Percentiles rank a stretch among this genome's conserved stretches.
Conservation (phyloP, 2,329 filamentous ascomycete species). For the Fusarium pseudoanthophilum region DNA sequence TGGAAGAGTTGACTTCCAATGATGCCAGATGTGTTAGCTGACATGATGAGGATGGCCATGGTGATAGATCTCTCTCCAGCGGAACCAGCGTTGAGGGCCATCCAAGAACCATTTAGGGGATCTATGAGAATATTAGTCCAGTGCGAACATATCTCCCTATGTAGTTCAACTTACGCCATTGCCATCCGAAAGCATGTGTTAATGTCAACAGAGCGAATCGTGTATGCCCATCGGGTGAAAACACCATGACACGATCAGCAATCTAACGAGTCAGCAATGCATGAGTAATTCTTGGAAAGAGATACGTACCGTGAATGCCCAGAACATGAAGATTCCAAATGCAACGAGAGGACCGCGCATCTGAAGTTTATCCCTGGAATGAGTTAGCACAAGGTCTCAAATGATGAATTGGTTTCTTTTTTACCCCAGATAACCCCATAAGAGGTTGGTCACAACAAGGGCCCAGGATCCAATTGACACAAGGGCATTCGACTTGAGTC, state of each 20-base stretch:
- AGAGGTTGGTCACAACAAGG: conserved; percentile 47
- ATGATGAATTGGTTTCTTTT: background rate
- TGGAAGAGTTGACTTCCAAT: conserved; percentile 48
- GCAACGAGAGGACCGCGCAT: conserved; percentile 35
- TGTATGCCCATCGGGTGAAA: conserved; percentile 26
- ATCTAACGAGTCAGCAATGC: conserved; percentile 15
- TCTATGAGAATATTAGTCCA: conserved; percentile 10
- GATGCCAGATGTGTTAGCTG: conserved; percentile 47
- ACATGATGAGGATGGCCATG: conserved; percentile 50
- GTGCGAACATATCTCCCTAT: rapidly evolving
- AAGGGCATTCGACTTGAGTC: conserved; percentile 46
- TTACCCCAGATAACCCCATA: conserved; percentile 43
- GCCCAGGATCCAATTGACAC: conserved; percentile 51
- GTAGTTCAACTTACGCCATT: conserved; percentile 30
- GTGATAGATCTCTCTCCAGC: conserved; percentile 47
- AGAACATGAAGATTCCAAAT: conserved; percentile 30
- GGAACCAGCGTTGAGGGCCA: conserved; percentile 44
- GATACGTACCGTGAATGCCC: conserved; percentile 24
- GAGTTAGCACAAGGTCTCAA: background rate
- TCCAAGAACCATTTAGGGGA: conserved; percentile 47
- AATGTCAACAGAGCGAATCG: conserved; percentile 30
- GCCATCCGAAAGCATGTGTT: conserved; percentile 27
- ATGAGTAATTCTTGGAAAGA: background rate
- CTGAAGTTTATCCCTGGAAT: conserved; percentile 30
- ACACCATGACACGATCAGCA: conserved; percentile 30